Evolutionary conservation across 2,329 filamentous ascomycete species (phyloP).

Genomic region (Pseudohalonectria lignicola): DNA sequence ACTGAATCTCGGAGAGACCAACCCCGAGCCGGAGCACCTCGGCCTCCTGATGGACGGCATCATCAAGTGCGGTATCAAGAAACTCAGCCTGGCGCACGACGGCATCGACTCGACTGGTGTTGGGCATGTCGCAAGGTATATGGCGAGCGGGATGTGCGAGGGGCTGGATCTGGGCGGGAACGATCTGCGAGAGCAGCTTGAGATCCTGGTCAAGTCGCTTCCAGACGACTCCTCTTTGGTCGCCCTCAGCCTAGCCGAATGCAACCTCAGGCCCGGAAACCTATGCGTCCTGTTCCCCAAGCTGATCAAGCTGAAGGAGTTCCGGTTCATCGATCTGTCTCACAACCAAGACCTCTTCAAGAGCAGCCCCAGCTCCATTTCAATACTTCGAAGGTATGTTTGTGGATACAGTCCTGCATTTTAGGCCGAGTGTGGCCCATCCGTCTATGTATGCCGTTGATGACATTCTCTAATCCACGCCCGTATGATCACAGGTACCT

Average conservation of each 20-base stretch:
- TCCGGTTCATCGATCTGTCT: constrained; percentile 85
- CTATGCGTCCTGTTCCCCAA: constrained; percentile 67
- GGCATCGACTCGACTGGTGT: constrained; percentile 63
- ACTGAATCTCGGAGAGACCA: constrained; percentile 72
- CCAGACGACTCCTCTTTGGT: constrained; percentile 50
- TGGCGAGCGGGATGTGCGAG: constrained; percentile 68
- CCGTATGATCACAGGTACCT: constrained; percentile 60
- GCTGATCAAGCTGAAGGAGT: constrained; percentile 56
- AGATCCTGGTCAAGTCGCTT: constrained; percentile 40
- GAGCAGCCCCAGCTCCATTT: constrained; percentile 60
- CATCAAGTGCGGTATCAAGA: constrained; percentile 64
- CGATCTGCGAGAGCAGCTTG: constrained; percentile 47
- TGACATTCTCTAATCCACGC: no score
- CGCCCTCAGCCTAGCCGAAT: constrained; percentile 78
- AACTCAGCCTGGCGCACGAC: constrained; percentile 78
- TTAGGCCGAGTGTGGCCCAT: no score
- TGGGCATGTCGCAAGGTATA: constrained; percentile 63
- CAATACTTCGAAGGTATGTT: constrained; percentile 62
- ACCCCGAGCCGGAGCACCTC: constrained; percentile 59
- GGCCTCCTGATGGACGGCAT: constrained; percentile 70
- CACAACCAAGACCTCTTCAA: constrained; percentile 78
- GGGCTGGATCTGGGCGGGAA: constrained; percentile 87
- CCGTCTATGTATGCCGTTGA: no score
- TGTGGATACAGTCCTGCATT: no score
- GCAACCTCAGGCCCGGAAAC: constrained; percentile 63